Evolutionary conservation across 2,329 filamentous ascomycete genomes (phyloP).

Genomic region (Taxawa tesnikishii): DNA sequence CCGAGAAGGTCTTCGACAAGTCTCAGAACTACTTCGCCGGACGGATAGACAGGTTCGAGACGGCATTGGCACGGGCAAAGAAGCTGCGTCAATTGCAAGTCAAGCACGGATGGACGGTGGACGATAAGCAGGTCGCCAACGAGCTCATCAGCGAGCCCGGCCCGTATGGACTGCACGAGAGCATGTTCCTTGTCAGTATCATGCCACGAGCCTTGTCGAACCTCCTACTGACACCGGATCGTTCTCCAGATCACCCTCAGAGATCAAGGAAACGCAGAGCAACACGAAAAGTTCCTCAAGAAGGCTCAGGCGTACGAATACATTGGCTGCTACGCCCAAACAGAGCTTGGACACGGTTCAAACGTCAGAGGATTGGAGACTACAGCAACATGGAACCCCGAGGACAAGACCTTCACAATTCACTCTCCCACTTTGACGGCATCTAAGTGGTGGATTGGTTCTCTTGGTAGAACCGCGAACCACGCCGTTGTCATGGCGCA

Average conservation of each 20-base stretch:
- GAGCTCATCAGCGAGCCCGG: constrained; percentile 62
- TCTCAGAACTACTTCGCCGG: constrained; percentile 65
- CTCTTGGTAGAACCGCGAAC: constrained; percentile 62
- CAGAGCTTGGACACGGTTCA: constrained; percentile 66
- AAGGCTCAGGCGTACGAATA: constrained; percentile 56
- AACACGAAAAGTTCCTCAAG: constrained; percentile 61
- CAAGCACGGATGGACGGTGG: constrained; percentile 53
- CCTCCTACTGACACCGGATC: constrained; percentile 1
- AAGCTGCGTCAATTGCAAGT: constrained; percentile 52
- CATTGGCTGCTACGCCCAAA: constrained; percentile 72
- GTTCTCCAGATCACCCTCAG: constrained; percentile 46
- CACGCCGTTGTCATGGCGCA: constrained; percentile 71
- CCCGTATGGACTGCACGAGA: constrained; percentile 61
- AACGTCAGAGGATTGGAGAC: constrained; percentile 65
- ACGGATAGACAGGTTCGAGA: constrained; percentile 55
- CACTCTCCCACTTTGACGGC: constrained; percentile 63
- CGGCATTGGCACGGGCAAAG: constrained; percentile 59
- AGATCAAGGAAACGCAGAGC: constrained; percentile 60
- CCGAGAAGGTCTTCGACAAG: constrained; percentile 65
- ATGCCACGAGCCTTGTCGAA: neutral
- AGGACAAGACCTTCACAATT: constrained; percentile 63
- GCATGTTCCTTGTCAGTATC: constrained; percentile 50
- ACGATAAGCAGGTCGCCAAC: constrained; percentile 53
- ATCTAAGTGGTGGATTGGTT: constrained; percentile 79
- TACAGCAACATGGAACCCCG: constrained; percentile 59